Base-by-base conservation (phyloP, 768 basidiomycete genomes). In the Tricholoma furcatifolium region DNA sequence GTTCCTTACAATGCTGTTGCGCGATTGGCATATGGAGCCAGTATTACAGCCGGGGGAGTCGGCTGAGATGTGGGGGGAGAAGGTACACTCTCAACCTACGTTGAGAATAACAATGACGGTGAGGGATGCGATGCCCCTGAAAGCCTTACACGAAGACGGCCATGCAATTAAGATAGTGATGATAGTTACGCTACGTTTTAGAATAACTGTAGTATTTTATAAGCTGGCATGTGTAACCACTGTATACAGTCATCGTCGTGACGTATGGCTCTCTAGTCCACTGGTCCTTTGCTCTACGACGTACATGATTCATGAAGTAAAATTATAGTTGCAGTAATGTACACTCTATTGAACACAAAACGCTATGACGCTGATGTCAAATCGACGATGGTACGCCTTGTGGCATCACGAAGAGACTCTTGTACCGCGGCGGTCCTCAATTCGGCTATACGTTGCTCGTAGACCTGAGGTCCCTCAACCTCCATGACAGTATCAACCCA, bases 401-500 rank as follows among this genome's bases (percentile, higher is more conserved):
- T 20, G 27, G 10, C 8, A 32, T 43, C 43, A 32, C 30, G 34
- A 2, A 49, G 36, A 20, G 50, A 45, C 38, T 55, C 53, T 18
- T 36, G 23, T 10, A 55, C 46, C 23, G 47, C 31, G 1, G 9
- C 35, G 20, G 27, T 24, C 41, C 39, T 51, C n/a, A 20, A 38
- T 4, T 11, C 41, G 21, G 50, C 15, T 1, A 47, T 21, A n/a
- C 50, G 51, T 6, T 15, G 31, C 20, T 59, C 47, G 10, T 41
- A 39, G 7, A 21, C 32, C 30, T 39, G 43, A 12, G 30, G 31
- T 34, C 38, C 23, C 47, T 55, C 50, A 4, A 59, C 44, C 42
- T 78, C 74, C 76, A 80, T 76, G 48, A 77, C 61, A 0, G 79
- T 81, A 59, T 91, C 91, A 17, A 91, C 75, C 82, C 87, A 90